phyloP scores from a whole-genome alignment of 129 eudicot genomes.

The Tagetes erecta region DNA sequence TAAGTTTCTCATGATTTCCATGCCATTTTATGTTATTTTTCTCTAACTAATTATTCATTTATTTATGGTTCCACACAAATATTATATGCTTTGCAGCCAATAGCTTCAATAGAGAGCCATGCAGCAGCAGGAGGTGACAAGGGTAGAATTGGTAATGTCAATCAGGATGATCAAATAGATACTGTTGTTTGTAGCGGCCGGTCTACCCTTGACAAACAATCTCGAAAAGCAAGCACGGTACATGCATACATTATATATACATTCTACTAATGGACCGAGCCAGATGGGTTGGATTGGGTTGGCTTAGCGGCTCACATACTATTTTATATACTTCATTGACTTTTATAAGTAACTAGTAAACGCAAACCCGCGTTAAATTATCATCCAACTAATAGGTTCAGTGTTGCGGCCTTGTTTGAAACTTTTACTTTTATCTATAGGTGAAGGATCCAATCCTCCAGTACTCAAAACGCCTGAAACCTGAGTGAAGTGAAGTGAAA shows the following conservation, averaged over 20 bases:
- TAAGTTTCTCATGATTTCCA: conserved; percentile 11
- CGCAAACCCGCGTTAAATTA: too few species aligned
- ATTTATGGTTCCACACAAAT: not conserved
- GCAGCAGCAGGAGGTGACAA: conserved; percentile 55
- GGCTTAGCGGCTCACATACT: not conserved
- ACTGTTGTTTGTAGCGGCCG: conserved; percentile 54
- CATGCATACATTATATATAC: not conserved
- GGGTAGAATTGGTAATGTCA: conserved; percentile 43
- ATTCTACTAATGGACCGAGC: not conserved
- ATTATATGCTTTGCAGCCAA: conserved; percentile 54
- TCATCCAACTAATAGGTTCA: not conserved
- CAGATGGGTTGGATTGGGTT: not conserved
- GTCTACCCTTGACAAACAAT: conserved; percentile 63
- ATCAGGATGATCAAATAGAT: conserved; percentile 48
- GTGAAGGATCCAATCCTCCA: conserved; percentile 91
- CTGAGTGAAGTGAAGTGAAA: conserved; percentile 30
- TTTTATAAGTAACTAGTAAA: not conserved
- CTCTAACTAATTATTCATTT: not conserved
- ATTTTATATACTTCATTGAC: not conserved
- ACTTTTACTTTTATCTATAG: conserved; percentile 33
- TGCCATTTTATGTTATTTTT: not conserved
- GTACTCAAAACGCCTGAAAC: conserved; percentile 71
- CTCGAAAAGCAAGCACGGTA: conserved; percentile 94
- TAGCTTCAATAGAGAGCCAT: conserved; percentile 88
- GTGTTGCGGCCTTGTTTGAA: not conserved